Evolutionary conservation across 345 rosid genomes (phyloP), one percentile per base, ranked within the genome.

Genomic region (Acer yangbiense): DNA sequence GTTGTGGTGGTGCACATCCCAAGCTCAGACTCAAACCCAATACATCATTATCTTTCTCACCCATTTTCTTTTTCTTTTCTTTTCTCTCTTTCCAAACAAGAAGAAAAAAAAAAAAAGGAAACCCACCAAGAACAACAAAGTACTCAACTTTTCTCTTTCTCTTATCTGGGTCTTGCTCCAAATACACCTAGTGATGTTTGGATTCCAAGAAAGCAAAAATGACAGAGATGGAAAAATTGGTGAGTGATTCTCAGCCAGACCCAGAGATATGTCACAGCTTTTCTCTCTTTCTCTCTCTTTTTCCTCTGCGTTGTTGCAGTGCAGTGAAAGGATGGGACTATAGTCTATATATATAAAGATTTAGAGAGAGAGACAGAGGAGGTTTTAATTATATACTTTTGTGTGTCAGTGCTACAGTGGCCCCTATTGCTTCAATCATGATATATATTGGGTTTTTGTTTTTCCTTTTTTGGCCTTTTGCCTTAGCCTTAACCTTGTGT

Each of bases 1-100:
- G 64, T 60, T 35, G 39, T 35, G 62, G 62, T 17, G 64, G 64
- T 20, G 73, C 69, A 83, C 41, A 68, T 55, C 94, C 85, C 88
- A 92, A 77, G 77, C 91, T 85, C 77, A 89, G 76, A 76, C 88
- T 76, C 81, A 93, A 66, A n/a, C 92, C 90, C 79, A 89, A 77
- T 0, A 79, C 88, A 78, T 89, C 88, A 68, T 87, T 88, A 35
- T 35, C 39, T 78, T 88, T 90, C 35, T 85, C 91, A 32, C 82
- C 87, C 97, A 89, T 90, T 74, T 72, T 78, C 74, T 43, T 69
- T 32, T 21, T 54, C 62, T 74, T 5, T 43, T 43, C 50, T 48
- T 69, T 7, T 61, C 75, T 44, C 43, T 61, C 43, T 74, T n/a
- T 61, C 41, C 62, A 41, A 57, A 69, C 12, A 60, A 39, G 27